A percentile compares a stretch with the other conserved stretches of the same genome.
Evolutionary conservation across 805 yeast species (phyloP).

Genomic region (Candida schatavii): DNA sequence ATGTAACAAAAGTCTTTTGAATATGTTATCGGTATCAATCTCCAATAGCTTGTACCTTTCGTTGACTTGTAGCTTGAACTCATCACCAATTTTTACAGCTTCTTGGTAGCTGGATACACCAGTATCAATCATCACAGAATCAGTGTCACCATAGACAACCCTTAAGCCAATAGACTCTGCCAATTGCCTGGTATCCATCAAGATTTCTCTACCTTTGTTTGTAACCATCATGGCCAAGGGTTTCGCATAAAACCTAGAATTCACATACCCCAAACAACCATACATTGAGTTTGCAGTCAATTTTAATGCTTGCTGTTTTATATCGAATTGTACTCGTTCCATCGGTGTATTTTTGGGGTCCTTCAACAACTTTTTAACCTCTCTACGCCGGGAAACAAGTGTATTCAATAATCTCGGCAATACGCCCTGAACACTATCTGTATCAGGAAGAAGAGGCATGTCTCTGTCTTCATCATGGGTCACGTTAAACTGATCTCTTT

Average conservation of each 20-base stretch:
- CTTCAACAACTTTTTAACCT: conserved; percentile 82
- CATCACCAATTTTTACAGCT: conserved; percentile 79
- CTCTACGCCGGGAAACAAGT: conserved; percentile 87
- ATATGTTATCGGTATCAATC: conserved; percentile 92
- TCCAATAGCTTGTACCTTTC: conserved; percentile 85
- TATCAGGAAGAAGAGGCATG: conserved; percentile 66
- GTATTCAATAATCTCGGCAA: conserved; percentile 80
- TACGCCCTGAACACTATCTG: conserved; percentile 67
- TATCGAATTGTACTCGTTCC: conserved; percentile 83
- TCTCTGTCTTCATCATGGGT: conserved; percentile 52
- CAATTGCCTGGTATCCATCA: conserved; percentile 86
- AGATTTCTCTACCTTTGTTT: conserved; percentile 90
- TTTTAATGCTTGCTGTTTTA: conserved; percentile 92
- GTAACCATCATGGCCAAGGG: conserved; percentile 96
- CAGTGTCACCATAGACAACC: conserved; percentile 97
- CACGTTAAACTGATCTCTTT: conserved; percentile 49
- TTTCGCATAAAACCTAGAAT: conserved; percentile 91
- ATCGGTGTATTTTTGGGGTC: conserved; percentile 60
- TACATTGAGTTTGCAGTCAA: conserved; percentile 99
- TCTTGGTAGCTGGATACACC: conserved; percentile 66
- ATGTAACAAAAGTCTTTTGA: conserved; percentile 77
- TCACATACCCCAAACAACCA: conserved; percentile 92
- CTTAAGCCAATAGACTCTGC: conserved; percentile 82
- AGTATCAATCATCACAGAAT: conserved; percentile 97
- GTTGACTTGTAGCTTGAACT: conserved; percentile 81